phyloP scores from a whole-genome alignment of 140 eudicot species.

The Erigeron philadelphicus region DNA sequence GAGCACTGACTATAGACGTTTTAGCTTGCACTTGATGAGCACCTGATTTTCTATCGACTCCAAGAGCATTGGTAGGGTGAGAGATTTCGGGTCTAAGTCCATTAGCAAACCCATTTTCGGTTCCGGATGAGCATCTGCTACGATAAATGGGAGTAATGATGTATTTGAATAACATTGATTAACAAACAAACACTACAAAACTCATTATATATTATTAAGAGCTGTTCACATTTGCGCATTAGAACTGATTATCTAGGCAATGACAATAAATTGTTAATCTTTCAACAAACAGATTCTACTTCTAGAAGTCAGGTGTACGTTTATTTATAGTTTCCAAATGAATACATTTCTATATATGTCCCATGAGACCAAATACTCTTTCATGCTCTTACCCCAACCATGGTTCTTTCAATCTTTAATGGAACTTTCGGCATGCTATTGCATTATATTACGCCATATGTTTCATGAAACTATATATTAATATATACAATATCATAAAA shows the following conservation, averaged over 20 bases:
- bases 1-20: not conserved
- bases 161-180: constrained; percentile 12
- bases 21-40: not conserved
- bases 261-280: too few relatives aligned
- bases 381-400: too few relatives aligned
- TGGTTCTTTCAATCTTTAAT: too few relatives aligned
- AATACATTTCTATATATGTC: too few relatives aligned
- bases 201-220: too few relatives aligned
- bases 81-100: not conserved
- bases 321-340: too few relatives aligned
- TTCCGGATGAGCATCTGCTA: constrained; percentile 44
- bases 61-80: constrained; percentile 18
- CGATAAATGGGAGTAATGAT: constrained; percentile 18
- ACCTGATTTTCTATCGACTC: constrained; percentile 27
- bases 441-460: not conserved
- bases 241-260: too few relatives aligned
- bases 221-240: too few relatives aligned
- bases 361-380: too few relatives aligned
- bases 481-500: not conserved
- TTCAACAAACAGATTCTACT: too few relatives aligned
- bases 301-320: too few relatives aligned
- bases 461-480: not conserved
- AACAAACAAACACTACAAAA: not conserved
- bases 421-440: too few relatives aligned
- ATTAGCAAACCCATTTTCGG: constrained; percentile 25